Percentiles rank a stretch among this genome's conserved stretches.
phyloP scores from a whole-genome alignment of 257 asterid genomes.

The Apocynum venetum region DNA sequence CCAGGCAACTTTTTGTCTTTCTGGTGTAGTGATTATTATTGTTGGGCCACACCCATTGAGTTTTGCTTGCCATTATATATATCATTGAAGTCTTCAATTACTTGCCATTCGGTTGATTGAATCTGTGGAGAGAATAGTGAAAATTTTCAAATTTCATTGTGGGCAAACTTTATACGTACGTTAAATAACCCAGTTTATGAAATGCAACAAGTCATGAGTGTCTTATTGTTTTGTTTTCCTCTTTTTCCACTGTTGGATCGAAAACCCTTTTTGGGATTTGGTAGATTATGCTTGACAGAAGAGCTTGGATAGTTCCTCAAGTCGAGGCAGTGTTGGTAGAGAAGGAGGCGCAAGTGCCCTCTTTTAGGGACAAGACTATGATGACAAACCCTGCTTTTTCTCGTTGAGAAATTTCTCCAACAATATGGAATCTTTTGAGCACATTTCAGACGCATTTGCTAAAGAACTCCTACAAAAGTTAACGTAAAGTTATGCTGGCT shows the following conservation, averaged over 20 bases:
- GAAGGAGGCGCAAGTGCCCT: conserved; percentile 16
- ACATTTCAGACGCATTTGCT: conserved; percentile 17
- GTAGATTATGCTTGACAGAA: conserved; percentile 29
- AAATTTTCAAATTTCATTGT: background rate
- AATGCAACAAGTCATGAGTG: background rate
- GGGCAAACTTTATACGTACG: background rate
- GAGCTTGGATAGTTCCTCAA: conserved; percentile 22
- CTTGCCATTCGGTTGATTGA: conserved; percentile 11
- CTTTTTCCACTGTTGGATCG: background rate
- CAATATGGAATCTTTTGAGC: conserved; percentile 19
- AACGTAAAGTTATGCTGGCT: conserved; percentile 17
- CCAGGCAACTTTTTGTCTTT: conserved; percentile 10
- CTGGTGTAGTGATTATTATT: conserved; percentile 24
- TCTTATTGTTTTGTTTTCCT: background rate
- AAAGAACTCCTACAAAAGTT: conserved; percentile 13
- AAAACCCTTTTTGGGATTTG: background rate
- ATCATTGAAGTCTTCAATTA: conserved; percentile 20
- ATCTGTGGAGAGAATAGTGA: background rate
- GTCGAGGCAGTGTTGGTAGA: conserved; percentile 10
- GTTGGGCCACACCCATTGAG: conserved; percentile 51
- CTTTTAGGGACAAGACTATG: conserved; percentile 27
- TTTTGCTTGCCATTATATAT: conserved; percentile 35
- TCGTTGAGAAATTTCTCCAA: conserved; percentile 10
- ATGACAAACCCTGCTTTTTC: conserved; percentile 33
- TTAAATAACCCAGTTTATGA: no score